Base-by-base conservation (phyloP, 305 asterid species). In the Fraxinus paxiana region DNA sequence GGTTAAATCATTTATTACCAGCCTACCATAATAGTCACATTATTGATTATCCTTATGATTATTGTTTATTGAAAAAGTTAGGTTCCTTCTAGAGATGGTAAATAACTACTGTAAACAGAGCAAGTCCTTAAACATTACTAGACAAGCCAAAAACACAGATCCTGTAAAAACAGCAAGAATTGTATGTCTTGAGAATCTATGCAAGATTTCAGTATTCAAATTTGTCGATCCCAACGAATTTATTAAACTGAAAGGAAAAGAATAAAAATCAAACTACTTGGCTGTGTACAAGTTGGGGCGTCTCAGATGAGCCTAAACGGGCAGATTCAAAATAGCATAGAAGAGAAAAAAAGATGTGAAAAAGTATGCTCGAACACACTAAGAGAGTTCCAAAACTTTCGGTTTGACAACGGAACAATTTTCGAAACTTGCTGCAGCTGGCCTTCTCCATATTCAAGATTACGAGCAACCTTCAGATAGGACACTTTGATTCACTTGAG, bases 381-480 rank as follows among this genome's bases (percentile, higher is more conserved):
- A 22, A 5, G 10, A 61, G 65, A 28, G 30, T 22, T 61, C 12
- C 70, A 61, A 22, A 61, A 22, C 15, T 18, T 59, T 59, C 31
- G 24, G n/a, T 22, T 61, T 22, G 70, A 54, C 12, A 54, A 54
- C 26, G 70, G 69, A 22, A 61, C 70, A 61, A 61, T 6, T 76
- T 79, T 80, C 77, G 77, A 83, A 80, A 51, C 51, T 76, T 71
- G 76, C 71, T 76, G 78, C 79, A 17, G 75, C 54, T 22, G 51
- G 8, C 78, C 59, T 79, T 79, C 12, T 76, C 51, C 43, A 77
- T n/a, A 69, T 70, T 67, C 73, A 61, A 61, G 70, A 61, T 61
- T 22, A 61, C 70, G 6, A 51, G 70, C 78, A 63, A 17, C 56
- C 76, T 48, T 75, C 80, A 84, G 28, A 28, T 73, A 26, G 35